Percentiles rank a stretch among this genome's conserved stretches.
Evolutionary conservation across 2,329 filamentous ascomycete genomes (phyloP).

Genomic region (Periconia sp.): DNA sequence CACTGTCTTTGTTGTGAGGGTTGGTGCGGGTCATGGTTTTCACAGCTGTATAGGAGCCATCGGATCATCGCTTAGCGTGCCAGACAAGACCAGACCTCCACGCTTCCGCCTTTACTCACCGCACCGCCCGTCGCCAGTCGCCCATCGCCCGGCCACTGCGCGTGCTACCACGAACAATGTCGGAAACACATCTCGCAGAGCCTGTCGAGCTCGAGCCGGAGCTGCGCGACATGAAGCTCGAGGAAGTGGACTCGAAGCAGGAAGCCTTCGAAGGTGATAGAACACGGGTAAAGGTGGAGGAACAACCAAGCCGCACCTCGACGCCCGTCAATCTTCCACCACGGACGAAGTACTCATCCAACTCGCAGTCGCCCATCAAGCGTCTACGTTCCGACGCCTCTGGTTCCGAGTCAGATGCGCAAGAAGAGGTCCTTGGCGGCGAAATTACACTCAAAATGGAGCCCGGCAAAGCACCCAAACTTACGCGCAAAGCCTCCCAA

Average conservation of each 20-base stretch:
- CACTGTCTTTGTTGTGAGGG: constrained; percentile 13
- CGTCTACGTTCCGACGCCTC: constrained; percentile 35
- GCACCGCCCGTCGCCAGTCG: constrained; percentile 11
- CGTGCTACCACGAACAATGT: constrained; percentile 35
- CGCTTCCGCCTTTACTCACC: constrained; percentile 22
- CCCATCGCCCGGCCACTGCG: constrained; percentile 15
- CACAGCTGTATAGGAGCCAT: constrained; percentile 19
- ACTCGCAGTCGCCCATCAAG: constrained; percentile 39
- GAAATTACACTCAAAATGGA: constrained; percentile 66
- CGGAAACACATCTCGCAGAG: constrained; percentile 37
- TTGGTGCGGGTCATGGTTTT: constrained; percentile 28
- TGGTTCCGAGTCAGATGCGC: constrained; percentile 41
- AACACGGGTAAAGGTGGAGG: constrained; percentile 32
- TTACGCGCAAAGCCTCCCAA: constrained; percentile 72
- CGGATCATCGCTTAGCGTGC: constrained; percentile 34
- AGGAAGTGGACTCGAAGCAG: constrained; percentile 32
- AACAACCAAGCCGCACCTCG: constrained; percentile 19
- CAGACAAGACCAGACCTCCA: constrained; percentile 17
- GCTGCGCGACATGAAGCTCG: constrained; percentile 50
- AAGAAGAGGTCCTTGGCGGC: constrained; percentile 60
- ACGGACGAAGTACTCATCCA: constrained; percentile 29
- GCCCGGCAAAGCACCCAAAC: constrained; percentile 68
- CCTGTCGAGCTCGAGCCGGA: constrained; percentile 45
- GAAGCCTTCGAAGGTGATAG: constrained; percentile 16
- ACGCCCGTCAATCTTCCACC: constrained; percentile 32